Percentiles rank a stretch among this genome's conserved stretches.
These are phyloP conservation scores for Paramecium sexaurelia DNA, from an alignment of 73 alveolate species.

Conservation along the genomic window DNA sequence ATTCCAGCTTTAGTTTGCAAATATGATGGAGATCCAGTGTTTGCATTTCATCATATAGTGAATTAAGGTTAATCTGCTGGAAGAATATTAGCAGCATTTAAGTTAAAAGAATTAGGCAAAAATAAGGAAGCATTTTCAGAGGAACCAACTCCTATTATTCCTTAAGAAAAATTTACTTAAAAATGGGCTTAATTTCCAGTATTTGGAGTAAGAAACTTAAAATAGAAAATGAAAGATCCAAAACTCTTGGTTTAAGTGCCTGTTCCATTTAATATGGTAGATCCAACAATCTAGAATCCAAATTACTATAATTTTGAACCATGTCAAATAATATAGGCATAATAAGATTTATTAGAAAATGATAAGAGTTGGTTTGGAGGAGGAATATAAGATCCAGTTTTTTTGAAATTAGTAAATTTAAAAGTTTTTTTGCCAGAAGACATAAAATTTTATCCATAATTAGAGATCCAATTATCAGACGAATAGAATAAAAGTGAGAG, in stretches of 20 bases:
- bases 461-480: constrained; percentile 55
- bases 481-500: constrained; percentile 22
- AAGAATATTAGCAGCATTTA: constrained; percentile 74
- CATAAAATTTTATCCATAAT: constrained; percentile 34
- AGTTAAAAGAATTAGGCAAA: constrained; percentile 43
- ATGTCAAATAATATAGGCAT: background rate
- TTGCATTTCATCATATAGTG: constrained; percentile 58
- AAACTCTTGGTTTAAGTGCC: constrained; percentile 64
- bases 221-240: constrained; percentile 66
- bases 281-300: background rate
- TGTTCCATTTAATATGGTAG: constrained; percentile 48
- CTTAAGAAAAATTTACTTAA: constrained; percentile 21
- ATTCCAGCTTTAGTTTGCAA: constrained; percentile 58
- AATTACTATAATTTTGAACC: constrained; percentile 41
- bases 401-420: background rate
- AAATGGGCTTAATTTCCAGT: constrained; percentile 55
- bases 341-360: background rate
- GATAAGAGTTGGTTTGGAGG: constrained; percentile 60
- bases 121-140: background rate
- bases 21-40: constrained; percentile 53
- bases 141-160: background rate
- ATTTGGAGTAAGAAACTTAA: constrained; percentile 71
- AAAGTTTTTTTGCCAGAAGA: background rate
- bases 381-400: constrained; percentile 44
- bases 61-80: constrained; percentile 68